Conservation (phyloP, 495 filamentous ascomycete species). For the Acidiella bohemica region DNA sequence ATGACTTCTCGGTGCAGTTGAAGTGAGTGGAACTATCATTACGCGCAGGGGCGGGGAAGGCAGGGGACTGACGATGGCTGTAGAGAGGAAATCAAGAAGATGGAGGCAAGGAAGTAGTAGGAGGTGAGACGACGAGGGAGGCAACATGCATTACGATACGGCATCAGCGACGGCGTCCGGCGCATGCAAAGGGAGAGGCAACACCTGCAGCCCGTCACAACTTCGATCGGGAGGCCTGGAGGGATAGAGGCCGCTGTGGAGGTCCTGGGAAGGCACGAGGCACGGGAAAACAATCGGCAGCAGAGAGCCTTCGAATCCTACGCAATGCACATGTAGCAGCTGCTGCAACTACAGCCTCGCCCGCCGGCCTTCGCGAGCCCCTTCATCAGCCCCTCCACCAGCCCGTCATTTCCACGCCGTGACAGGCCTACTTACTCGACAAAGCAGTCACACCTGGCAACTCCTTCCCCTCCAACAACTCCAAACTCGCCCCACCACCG, state of each 20-base stretch:
- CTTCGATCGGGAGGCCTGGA: too few species aligned
- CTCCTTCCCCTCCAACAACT: constrained; percentile 94
- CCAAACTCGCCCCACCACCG: constrained; percentile 87
- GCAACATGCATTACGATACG: background rate
- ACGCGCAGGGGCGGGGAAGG: background rate
- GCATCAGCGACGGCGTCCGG: constrained; percentile 19
- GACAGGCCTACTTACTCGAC: constrained; percentile 59
- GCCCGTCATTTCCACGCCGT: background rate
- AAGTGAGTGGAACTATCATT: constrained; percentile 54
- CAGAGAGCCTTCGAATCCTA: too few species aligned
- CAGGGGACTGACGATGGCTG: constrained; percentile 12
- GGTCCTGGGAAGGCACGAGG: background rate
- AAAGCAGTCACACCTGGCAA: constrained; percentile 87
- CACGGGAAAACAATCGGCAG: background rate
- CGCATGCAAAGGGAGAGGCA: constrained; percentile 3
- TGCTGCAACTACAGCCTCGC: background rate
- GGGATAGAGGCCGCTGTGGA: background rate
- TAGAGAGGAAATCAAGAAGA: constrained; percentile 94
- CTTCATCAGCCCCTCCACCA: background rate
- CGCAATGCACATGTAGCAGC: too few species aligned
- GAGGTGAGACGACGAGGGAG: background rate
- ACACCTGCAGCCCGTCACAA: too few species aligned
- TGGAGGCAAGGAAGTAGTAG: constrained; percentile 35
- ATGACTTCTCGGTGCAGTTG: constrained; percentile 91
- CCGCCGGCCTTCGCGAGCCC: background rate